A percentile compares a stretch with the other conserved stretches of the same genome.
phyloP scores from a whole-genome alignment of 108 stramenopile species.

The Cyclotella atomus region DNA sequence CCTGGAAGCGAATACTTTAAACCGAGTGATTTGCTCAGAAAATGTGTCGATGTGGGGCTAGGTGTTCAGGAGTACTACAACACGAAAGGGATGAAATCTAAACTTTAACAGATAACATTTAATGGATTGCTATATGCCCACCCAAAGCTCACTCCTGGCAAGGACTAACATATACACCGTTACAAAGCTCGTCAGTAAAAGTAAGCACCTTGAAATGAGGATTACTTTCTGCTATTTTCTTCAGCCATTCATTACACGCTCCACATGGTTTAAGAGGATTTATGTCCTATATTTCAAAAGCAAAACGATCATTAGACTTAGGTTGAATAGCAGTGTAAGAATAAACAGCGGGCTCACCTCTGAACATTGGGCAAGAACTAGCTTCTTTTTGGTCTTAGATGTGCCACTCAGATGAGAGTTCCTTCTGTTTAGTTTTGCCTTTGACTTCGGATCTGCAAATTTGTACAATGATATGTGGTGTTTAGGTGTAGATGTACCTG shows the following conservation, averaged over 20 bases:
- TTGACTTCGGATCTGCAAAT: conserved; percentile 27
- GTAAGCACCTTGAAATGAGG: conserved; percentile 95
- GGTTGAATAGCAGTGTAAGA: too few relatives aligned
- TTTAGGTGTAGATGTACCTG: conserved; percentile 49
- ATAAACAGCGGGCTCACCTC: conserved; percentile 11
- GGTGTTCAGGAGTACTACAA: conserved; percentile 78
- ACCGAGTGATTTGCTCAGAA: conserved; percentile 72
- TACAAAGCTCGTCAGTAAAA: conserved; percentile 90
- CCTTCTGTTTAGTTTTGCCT: conserved; percentile 18
- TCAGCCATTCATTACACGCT: conserved; percentile 97
- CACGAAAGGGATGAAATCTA: conserved; percentile 11
- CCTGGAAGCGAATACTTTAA: conserved; percentile 76
- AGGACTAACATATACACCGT: conserved; percentile 85
- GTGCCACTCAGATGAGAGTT: conserved; percentile 24
- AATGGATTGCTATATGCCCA: too few relatives aligned
- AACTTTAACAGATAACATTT: conserved; percentile 10
- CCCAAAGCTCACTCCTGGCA: conserved; percentile 55
- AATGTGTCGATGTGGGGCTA: conserved; percentile 65
- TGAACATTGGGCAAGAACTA: conserved; percentile 31
- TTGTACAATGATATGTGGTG: conserved; percentile 57
- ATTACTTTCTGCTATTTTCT: conserved; percentile 96
- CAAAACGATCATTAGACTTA: too few relatives aligned
- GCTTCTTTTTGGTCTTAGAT: conserved; percentile 36
- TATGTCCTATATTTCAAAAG: conserved; percentile 55
- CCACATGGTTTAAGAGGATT: conserved; percentile 97